phyloP scores from a whole-genome alignment of 306 rosid genomes.

The Dalbergia oliveri region DNA sequence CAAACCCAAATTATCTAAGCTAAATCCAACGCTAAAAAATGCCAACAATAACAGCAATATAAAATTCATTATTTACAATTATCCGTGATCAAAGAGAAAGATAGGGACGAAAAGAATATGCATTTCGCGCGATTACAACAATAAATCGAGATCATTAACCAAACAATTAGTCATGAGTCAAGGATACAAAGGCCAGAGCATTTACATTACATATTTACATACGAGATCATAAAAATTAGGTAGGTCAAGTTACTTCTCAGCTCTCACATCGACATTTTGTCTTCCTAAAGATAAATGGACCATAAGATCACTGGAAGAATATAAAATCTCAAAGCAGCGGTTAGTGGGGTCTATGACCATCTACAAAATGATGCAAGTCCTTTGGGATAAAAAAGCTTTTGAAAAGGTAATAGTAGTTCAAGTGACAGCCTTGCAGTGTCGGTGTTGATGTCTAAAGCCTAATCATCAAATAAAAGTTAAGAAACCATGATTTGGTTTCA shows the following conservation, averaged over 20 bases:
- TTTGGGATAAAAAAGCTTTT: constrained; percentile 54
- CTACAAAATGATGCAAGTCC: constrained; percentile 56
- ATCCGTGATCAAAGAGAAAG: neutral
- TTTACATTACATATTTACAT: neutral
- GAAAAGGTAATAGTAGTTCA: constrained; percentile 50
- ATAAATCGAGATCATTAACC: neutral
- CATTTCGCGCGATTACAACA: neutral
- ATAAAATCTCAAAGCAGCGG: constrained; percentile 37
- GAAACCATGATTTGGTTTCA: constrained; percentile 50
- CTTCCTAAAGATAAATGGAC: constrained; percentile 33
- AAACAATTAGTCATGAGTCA: neutral
- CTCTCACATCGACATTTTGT: constrained; percentile 14
- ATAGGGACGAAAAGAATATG: neutral
- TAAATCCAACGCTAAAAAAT: too few relatives aligned
- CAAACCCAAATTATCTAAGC: too few relatives aligned
- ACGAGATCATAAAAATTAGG: constrained; percentile 15
- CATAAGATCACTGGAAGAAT: constrained; percentile 40
- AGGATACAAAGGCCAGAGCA: neutral
- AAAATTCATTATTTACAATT: neutral
- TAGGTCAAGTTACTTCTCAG: constrained; percentile 36
- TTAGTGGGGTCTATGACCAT: constrained; percentile 58
- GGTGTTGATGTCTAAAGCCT: constrained; percentile 53
- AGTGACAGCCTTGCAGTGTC: constrained; percentile 63
- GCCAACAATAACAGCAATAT: neutral
- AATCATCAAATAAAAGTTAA: constrained; percentile 55